Conservation (phyloP, 75 land plant genomes). For the Selaginella tamariscina region DNA sequence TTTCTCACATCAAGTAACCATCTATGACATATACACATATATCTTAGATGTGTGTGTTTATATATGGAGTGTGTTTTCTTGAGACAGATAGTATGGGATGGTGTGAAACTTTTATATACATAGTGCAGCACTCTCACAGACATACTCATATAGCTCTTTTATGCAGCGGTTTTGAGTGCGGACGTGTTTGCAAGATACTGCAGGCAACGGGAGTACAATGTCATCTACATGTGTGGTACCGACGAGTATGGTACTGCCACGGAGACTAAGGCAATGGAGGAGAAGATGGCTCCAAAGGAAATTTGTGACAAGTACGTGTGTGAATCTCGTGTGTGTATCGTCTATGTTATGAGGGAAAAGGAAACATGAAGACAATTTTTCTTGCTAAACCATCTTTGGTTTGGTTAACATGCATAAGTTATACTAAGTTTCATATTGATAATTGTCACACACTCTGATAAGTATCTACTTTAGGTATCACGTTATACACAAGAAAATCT, state of each 20-base stretch:
- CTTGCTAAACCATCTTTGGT: not conserved
- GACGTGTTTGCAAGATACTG: conserved; percentile 96
- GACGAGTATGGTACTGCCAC: conserved; percentile 99
- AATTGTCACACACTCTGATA: not conserved
- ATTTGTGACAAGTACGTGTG: conserved; percentile 94
- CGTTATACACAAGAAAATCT: conserved; percentile 83
- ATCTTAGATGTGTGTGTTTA: no score
- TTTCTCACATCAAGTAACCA: no score
- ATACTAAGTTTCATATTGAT: no score
- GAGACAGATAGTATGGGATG: no score
- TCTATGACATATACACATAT: no score
- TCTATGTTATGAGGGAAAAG: not conserved
- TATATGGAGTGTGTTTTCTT: no score
- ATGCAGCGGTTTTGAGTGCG: conserved; percentile 76
- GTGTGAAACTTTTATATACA: no score
- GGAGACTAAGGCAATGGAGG: conserved; percentile 96
- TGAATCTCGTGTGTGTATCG: no score
- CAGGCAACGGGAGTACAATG: conserved; percentile 66
- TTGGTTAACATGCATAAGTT: no score
- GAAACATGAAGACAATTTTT: not conserved
- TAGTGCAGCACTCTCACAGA: no score
- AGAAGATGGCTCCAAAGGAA: conserved; percentile 59
- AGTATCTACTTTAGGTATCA: conserved; percentile 49
- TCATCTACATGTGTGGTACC: conserved; percentile 86
- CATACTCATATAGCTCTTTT: no score